Evolutionary conservation across 192 early-diverging fungal genomes (phyloP).

Genomic region (Polychytrium aggregatum): DNA sequence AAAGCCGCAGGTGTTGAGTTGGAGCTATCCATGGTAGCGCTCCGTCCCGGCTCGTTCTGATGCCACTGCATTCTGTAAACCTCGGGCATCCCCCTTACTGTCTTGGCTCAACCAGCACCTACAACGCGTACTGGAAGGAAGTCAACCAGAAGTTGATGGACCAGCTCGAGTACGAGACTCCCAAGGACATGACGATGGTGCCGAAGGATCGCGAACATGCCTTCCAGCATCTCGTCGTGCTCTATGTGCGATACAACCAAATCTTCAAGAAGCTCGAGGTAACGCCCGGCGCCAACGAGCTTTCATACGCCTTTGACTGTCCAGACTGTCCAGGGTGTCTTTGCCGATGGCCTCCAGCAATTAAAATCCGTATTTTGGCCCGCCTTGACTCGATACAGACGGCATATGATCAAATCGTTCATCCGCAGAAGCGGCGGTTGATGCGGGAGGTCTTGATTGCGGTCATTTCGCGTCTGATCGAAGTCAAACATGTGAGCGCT

Average conservation of each 20-base stretch:
- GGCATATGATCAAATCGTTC: conserved; percentile 46
- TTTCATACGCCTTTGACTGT: not conserved
- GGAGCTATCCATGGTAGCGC: no score
- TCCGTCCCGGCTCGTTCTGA: no score
- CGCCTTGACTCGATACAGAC: conserved; percentile 22
- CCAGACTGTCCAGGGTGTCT: not conserved
- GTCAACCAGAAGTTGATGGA: conserved; percentile 30
- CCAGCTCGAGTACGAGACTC: conserved; percentile 41
- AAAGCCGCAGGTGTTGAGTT: no score
- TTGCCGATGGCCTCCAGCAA: conserved; percentile 5
- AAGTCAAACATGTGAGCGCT: conserved; percentile 40
- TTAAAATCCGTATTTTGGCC: no score
- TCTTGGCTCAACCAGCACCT: conserved; percentile 1
- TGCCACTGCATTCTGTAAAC: no score
- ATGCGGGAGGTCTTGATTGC: conserved; percentile 36
- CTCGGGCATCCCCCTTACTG: no score
- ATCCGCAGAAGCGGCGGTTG: conserved; percentile 50
- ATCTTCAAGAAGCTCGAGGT: conserved; percentile 44
- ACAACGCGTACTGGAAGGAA: conserved; percentile 23
- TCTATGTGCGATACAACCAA: conserved; percentile 49
- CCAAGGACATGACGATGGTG: conserved; percentile 31
- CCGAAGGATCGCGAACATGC: conserved; percentile 40
- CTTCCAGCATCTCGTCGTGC: conserved; percentile 39
- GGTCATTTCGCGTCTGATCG: conserved; percentile 38
- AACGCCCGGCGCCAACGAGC: not conserved